These are phyloP conservation scores for Saturnispora serradocipensis DNA, from an alignment of 805 yeast species.

Conservation along the genomic window DNA sequence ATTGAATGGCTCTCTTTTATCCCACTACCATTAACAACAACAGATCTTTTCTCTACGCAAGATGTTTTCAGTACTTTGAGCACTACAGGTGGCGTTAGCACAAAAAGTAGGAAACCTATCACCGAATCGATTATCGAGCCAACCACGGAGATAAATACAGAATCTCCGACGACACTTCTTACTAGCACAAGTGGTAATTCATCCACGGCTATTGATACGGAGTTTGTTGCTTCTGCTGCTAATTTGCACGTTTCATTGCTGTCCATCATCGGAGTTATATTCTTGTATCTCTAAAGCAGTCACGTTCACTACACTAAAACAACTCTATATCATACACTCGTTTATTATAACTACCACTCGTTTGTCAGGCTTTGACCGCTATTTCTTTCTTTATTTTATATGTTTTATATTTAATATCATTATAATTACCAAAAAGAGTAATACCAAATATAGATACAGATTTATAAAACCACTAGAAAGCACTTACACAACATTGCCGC, in stretches of 20 bases:
- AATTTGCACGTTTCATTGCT: not conserved
- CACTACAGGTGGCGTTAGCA: not conserved
- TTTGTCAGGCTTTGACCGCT: not conserved
- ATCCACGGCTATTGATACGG: not conserved
- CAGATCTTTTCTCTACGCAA: not conserved
- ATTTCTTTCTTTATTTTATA: not conserved
- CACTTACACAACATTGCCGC: not conserved
- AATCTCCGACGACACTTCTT: not conserved
- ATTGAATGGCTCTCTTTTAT: not conserved
- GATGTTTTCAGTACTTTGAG: not conserved
- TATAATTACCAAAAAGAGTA: not conserved
- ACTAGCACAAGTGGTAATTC: not conserved
- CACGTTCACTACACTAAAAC: not conserved
- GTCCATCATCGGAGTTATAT: not conserved
- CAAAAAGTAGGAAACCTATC: no score
- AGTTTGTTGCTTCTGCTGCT: not conserved
- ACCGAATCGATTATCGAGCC: no score
- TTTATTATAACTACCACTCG: not conserved
- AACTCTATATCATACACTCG: not conserved
- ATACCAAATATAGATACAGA: not conserved
- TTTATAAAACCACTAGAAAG: not conserved
- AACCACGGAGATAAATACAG: not conserved
- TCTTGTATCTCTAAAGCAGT: not conserved
- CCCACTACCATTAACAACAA: not conserved
- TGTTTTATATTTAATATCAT: not conserved